Evolutionary conservation across 768 basidiomycete species (phyloP).

Genomic region (Lactifluus subvellereus): DNA sequence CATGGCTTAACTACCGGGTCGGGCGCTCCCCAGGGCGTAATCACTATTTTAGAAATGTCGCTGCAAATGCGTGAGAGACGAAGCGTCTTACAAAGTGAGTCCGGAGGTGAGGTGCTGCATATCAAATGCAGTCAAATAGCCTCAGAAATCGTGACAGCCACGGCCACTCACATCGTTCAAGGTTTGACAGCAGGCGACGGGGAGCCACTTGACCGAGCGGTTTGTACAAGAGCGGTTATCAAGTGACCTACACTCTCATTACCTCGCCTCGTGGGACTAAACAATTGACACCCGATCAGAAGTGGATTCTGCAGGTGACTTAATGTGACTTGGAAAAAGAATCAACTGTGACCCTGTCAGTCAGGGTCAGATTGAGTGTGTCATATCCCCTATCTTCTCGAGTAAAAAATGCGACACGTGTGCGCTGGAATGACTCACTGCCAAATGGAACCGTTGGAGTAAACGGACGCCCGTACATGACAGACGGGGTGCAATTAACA

Average conservation of each 20-base stretch:
- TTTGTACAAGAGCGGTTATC: neutral
- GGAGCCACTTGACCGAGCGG: neutral
- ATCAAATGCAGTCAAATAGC: neutral
- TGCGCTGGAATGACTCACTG: neutral
- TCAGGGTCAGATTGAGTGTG: neutral
- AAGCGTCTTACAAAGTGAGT: neutral
- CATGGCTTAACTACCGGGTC: constrained; percentile 1
- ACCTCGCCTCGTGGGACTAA: neutral
- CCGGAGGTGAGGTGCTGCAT: neutral
- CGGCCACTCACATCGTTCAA: neutral
- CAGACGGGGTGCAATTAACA: neutral
- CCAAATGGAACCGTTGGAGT: neutral
- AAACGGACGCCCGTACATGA: neutral
- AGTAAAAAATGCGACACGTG: neutral
- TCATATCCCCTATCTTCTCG: neutral
- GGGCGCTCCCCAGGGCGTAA: neutral
- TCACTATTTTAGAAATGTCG: neutral
- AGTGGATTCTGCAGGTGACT: neutral
- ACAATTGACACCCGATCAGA: neutral
- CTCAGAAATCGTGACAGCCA: neutral
- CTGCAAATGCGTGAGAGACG: neutral
- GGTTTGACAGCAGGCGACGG: neutral
- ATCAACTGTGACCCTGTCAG: neutral
- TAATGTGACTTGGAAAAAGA: neutral
- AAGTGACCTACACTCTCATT: neutral